phyloP scores from a whole-genome alignment of 495 filamentous ascomycete genomes.

The Penicillium desertorum region DNA sequence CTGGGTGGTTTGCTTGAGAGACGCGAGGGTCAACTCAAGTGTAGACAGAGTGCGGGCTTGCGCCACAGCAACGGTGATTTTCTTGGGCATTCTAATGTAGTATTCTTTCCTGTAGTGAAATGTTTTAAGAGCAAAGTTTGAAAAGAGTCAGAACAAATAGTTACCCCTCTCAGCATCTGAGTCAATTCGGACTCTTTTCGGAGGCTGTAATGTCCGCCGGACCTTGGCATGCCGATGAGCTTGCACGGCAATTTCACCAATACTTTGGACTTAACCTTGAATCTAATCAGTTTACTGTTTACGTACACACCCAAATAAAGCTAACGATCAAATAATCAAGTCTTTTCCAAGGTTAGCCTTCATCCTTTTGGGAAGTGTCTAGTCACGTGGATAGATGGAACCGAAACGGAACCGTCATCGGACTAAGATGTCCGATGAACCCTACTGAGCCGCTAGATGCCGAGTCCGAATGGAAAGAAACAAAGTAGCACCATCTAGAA shows the following conservation, averaged over 20 bases:
- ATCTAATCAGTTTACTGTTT: background rate
- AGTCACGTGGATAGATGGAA: constrained; percentile 6
- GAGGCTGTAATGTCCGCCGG: constrained; percentile 2
- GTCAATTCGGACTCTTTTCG: constrained; percentile 4
- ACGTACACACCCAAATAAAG: background rate
- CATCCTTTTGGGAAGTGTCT: background rate
- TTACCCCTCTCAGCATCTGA: background rate
- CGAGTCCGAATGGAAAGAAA: constrained; percentile 7
- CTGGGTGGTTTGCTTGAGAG: constrained; percentile 58
- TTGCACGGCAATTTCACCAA: background rate
- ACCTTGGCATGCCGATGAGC: constrained; percentile 1
- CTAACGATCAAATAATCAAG: background rate
- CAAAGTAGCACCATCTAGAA: background rate
- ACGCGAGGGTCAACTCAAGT: constrained; percentile 61
- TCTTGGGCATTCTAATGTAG: constrained; percentile 35
- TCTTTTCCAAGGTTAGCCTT: background rate
- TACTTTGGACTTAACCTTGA: background rate
- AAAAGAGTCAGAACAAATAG: background rate
- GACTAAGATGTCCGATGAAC: constrained; percentile 4
- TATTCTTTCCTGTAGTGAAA: background rate
- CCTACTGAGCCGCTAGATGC: background rate
- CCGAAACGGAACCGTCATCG: background rate
- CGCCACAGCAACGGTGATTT: constrained; percentile 66
- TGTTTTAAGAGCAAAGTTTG: background rate
- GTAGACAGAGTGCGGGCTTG: constrained; percentile 61